Conservation (phyloP, 2,329 filamentous ascomycete genomes). For the Fusarium sp. region DNA sequence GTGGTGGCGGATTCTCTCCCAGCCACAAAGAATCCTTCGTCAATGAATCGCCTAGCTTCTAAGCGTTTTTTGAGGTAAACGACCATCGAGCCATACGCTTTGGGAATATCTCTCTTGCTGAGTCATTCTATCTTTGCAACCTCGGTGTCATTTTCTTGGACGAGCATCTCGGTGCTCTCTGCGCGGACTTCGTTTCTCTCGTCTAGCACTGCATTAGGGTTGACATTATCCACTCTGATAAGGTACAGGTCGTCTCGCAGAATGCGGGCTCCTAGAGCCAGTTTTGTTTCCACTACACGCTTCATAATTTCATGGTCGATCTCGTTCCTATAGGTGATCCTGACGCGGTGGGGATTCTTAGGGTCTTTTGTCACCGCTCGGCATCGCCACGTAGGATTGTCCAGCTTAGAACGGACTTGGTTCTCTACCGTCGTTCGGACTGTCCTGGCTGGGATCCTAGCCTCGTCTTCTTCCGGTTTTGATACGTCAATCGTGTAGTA, state of each 20-base stretch:
- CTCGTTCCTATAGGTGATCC: too few relatives aligned
- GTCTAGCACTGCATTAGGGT: neutral
- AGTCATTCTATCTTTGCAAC: neutral
- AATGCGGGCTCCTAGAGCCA: too few relatives aligned
- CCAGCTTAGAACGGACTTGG: too few relatives aligned
- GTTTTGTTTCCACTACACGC: too few relatives aligned
- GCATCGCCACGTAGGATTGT: too few relatives aligned
- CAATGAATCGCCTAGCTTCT: slow-evolving; percentile 2
- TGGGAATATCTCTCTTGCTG: neutral
- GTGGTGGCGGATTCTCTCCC: slow-evolving; percentile 1
- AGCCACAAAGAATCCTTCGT: slow-evolving; percentile 4
- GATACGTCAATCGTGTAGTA: too few relatives aligned
- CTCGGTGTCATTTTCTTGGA: neutral
- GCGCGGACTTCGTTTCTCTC: slow-evolving; percentile 1
- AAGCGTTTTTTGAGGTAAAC: neutral
- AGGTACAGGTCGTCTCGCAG: neutral
- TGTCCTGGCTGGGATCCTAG: too few relatives aligned
- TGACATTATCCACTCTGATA: neutral
- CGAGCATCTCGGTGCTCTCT: neutral
- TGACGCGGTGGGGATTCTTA: too few relatives aligned
- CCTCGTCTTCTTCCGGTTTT: too few relatives aligned
- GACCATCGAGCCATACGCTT: slow-evolving; percentile 4
- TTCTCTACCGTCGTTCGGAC: too few relatives aligned
- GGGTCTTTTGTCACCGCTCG: too few relatives aligned
- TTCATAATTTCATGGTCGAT: too few relatives aligned